Conservation (phyloP, 345 rosid species). For the Leavenworthia alabamica region DNA sequence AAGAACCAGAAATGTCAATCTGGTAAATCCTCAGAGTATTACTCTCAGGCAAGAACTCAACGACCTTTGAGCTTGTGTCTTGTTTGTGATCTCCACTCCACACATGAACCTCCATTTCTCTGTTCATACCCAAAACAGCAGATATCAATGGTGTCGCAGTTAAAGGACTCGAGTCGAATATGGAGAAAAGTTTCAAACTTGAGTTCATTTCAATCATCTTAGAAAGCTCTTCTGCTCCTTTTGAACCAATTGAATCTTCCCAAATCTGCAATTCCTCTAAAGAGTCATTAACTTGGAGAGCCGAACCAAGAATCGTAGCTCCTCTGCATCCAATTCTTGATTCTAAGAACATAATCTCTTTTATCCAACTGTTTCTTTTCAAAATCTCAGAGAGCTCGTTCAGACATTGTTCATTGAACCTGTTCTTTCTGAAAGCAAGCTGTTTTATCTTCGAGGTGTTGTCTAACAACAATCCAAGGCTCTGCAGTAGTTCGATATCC, state of each 20-base stretch:
- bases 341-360: slow-evolving; percentile 54
- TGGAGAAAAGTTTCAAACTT: slow-evolving; percentile 59
- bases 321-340: slow-evolving; percentile 51
- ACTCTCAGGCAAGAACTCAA: slow-evolving; percentile 72
- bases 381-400: slow-evolving; percentile 49
- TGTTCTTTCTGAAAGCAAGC: slow-evolving; percentile 51
- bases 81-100: slow-evolving; percentile 61
- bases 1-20: slow-evolving; percentile 58
- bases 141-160: slow-evolving; percentile 82
- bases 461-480: slow-evolving; percentile 54
- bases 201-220: slow-evolving; percentile 90
- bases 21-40: slow-evolving; percentile 57
- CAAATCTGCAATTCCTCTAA: slow-evolving; percentile 91
- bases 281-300: slow-evolving; percentile 58
- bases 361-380: slow-evolving; percentile 49
- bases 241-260: slow-evolving; percentile 91
- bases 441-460: slow-evolving; percentile 51
- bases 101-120: slow-evolving; percentile 73
- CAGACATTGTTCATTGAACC: slow-evolving; percentile 47
- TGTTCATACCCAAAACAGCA: slow-evolving; percentile 77
- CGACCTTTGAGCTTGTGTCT: slow-evolving; percentile 62
- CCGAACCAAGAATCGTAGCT: slow-evolving; percentile 56
- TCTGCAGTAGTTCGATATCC: slow-evolving; percentile 48
- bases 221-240: slow-evolving; percentile 88
- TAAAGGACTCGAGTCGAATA: slow-evolving; percentile 59